These are phyloP conservation scores for Rosa persica DNA, from an alignment of 306 rosid genomes.

Conservation along the genomic window DNA sequence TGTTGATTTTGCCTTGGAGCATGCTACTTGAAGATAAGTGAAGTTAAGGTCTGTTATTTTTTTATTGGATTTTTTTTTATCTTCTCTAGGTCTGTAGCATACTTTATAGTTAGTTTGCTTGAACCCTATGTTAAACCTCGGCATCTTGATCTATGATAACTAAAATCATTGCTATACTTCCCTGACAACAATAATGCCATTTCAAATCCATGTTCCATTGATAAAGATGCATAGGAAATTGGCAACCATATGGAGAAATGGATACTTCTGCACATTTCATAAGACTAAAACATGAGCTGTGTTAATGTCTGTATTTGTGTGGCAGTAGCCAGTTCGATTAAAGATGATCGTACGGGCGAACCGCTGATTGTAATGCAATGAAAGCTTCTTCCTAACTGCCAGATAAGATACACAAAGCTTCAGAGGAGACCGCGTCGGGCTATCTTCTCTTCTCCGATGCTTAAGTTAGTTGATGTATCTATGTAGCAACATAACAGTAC, in stretches of 20 bases:
- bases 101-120: background rate
- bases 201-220: background rate
- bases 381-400: too few relatives aligned
- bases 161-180: background rate
- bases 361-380: too few relatives aligned
- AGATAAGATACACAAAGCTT: too few relatives aligned
- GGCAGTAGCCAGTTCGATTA: too few relatives aligned
- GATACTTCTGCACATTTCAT: background rate
- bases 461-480: too few relatives aligned
- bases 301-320: too few relatives aligned
- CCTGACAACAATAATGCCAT: background rate
- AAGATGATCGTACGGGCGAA: too few relatives aligned
- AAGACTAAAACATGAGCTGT: constrained; percentile 1
- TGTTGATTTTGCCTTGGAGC: background rate
- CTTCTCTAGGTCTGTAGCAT: background rate
- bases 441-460: too few relatives aligned
- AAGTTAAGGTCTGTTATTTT: background rate
- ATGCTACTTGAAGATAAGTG: background rate
- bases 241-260: background rate
- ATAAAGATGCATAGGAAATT: background rate
- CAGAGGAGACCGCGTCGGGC: too few relatives aligned
- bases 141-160: constrained; percentile 9
- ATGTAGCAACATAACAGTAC: too few relatives aligned
- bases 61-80: background rate
- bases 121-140: background rate